Conservation (phyloP, 306 rosid genomes). For the Ceratonia siliqua region DNA sequence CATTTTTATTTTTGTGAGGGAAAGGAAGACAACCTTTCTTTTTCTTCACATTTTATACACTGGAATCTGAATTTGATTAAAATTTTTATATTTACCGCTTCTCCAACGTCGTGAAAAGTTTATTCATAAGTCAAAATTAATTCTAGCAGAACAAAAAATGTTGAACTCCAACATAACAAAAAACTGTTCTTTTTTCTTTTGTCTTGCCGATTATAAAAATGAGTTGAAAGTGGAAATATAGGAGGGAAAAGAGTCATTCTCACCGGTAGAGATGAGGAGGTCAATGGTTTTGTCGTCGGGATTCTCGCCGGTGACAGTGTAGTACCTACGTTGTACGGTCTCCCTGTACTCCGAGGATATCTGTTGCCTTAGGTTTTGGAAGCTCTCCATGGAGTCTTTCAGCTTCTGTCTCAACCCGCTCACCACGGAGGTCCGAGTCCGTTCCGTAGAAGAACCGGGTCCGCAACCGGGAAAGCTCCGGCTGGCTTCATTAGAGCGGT, state of each 20-base stretch:
- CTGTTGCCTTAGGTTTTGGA: slow-evolving; percentile 61
- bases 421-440: slow-evolving; percentile 73
- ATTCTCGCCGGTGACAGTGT: slow-evolving; percentile 84
- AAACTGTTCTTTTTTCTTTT: too few relatives aligned
- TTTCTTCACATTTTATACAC: too few relatives aligned
- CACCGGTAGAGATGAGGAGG: slow-evolving; percentile 84
- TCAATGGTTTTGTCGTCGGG: slow-evolving; percentile 80
- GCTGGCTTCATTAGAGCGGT: slow-evolving; percentile 69
- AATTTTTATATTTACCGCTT: background rate
- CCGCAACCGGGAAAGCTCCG: slow-evolving; percentile 62
- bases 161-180: background rate
- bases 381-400: slow-evolving; percentile 78
- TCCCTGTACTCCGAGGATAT: slow-evolving; percentile 83
- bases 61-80: background rate
- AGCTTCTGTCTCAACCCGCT: slow-evolving; percentile 73
- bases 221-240: too few relatives aligned
- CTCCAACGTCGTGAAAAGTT: too few relatives aligned
- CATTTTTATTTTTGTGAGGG: too few relatives aligned
- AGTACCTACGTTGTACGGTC: slow-evolving; percentile 84
- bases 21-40: background rate
- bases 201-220: too few relatives aligned
- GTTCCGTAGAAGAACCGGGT: slow-evolving; percentile 80
- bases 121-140: too few relatives aligned
- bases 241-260: background rate
- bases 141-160: too few relatives aligned